Base-by-base conservation (phyloP, 1,284 basidiomycete species). In the Tilletia horrida region DNA sequence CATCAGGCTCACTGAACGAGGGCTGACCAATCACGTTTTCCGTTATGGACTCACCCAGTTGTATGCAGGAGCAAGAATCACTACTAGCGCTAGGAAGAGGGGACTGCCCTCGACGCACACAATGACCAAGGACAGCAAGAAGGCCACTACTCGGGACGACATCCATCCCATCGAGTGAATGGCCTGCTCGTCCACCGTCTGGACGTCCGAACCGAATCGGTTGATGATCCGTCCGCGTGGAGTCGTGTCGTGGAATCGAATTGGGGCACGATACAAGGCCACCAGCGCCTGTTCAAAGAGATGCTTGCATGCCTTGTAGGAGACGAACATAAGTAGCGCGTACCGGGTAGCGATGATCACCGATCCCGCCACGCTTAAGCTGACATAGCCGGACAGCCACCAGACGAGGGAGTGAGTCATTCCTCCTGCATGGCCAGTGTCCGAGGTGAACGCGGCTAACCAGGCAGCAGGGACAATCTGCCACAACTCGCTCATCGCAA, bases 231-330 rank as follows among this genome's bases (percentile, higher is more conserved):
- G 27, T 14, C 59, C 59, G 2, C 29, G 23, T 7, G 35, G 59
- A 3, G 42, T 62, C 18, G 59, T 62, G 59, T 62, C 59, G 25
- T 62, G 59, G 42, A 40, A 42, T 25, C 59, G 59, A 25, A 62
- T 18, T 7, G 31, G 31, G 18, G 59, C 59, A n/a, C 59, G 59
- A 31, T 35, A 62, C 31, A 40, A n/a, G 2, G 59, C 31, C 14
- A 3, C 8, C 3, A 62, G 35, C 27, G 42, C 42, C 9, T 40
- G 29, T 13, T 62, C 14, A 31, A 62, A 62, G 7, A 62, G 13
- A 4, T n/a, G 23, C 13, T 7, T 13, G 18, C 31, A 62, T 3
- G 59, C 59, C 7, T 21, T n/a, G 42, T 42, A 44, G 6, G 31
- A 62, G 59, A 62, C 16, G 16, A 62, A 18, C 27, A 42, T 40